Conservation (phyloP, 2,329 filamentous ascomycete genomes). For the Cytospora mali region DNA sequence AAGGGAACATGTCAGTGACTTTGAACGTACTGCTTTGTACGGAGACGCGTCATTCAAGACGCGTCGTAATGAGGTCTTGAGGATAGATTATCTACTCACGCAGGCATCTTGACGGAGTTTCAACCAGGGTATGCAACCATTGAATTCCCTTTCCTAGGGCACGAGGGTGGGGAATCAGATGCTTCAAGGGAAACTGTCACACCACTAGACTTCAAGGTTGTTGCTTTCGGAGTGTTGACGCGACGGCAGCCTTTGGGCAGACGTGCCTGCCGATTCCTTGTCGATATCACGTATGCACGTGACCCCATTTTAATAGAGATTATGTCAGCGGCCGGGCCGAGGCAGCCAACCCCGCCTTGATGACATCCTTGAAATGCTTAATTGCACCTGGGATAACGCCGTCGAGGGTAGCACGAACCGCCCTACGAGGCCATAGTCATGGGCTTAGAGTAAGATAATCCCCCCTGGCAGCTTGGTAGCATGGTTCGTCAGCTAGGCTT, state of each 20-base stretch:
- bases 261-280: conserved; percentile 11
- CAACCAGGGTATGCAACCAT: conserved; percentile 5
- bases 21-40: not conserved
- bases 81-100: conserved; percentile 39
- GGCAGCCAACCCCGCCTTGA: not conserved
- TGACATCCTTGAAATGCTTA: not conserved
- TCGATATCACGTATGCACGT: conserved; percentile 18
- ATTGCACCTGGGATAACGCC: too few species aligned
- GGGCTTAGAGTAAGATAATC: not conserved
- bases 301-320: not conserved
- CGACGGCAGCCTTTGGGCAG: conserved; percentile 16
- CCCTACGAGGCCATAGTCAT: not conserved
- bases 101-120: conserved; percentile 44
- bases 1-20: not conserved
- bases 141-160: not conserved
- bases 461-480: not conserved
- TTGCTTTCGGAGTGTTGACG: conserved; percentile 16
- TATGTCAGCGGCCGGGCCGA: conserved; percentile 3
- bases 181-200: conserved; percentile 6
- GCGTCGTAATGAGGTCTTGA: conserved; percentile 29
- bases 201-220: not conserved
- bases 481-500: not conserved
- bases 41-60: conserved; percentile 1
- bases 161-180: conserved; percentile 12
- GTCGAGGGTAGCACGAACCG: not conserved